These are phyloP conservation scores for Alternaria novae-zelandiae DNA, from an alignment of 2,329 filamentous ascomycete species.

Conservation along the genomic window DNA sequence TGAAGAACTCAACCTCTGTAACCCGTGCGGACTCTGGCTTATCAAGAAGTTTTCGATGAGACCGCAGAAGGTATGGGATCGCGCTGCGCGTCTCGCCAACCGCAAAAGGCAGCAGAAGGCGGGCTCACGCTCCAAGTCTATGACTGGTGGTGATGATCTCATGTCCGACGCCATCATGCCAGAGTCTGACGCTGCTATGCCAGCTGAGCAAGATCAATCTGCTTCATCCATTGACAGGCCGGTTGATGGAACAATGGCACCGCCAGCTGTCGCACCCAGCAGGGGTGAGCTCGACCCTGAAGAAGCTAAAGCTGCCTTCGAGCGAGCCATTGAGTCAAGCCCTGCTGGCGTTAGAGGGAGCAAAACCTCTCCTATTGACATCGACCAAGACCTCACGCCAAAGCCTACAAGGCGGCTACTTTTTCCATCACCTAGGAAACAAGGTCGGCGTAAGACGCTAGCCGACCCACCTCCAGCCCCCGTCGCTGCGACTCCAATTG, in stretches of 20 bases:
- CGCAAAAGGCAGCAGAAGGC: conserved; percentile 37
- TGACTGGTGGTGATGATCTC: conserved; percentile 55
- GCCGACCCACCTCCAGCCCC: conserved; percentile 52
- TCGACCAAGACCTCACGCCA: conserved; percentile 60
- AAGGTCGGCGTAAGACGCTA: conserved; percentile 66
- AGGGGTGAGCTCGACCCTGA: conserved; percentile 19
- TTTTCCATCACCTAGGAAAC: conserved; percentile 77
- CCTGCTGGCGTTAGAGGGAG: conserved; percentile 60
- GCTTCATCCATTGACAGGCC: conserved; percentile 16
- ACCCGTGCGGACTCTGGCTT: conserved; percentile 95
- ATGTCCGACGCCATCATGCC: conserved; percentile 41
- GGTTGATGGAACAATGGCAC: conserved; percentile 18
- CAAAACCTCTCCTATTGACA: conserved; percentile 56
- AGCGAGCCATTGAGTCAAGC: conserved; percentile 66
- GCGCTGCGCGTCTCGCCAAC: conserved; percentile 50
- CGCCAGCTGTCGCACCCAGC: conserved; percentile 9
- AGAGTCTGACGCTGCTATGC: conserved; percentile 35
- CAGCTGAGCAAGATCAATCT: conserved; percentile 17
- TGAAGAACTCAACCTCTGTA: conserved; percentile 80
- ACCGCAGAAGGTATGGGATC: conserved; percentile 81
- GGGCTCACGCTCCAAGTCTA: conserved; percentile 49
- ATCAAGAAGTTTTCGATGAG: conserved; percentile 86
- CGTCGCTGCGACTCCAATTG: conserved; percentile 1
- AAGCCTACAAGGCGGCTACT: conserved; percentile 72
- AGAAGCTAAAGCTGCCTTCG: conserved; percentile 49